Evolutionary conservation across 2,329 filamentous ascomycete genomes (phyloP), one percentile per base, ranked within the genome.

Genomic region (Ilyonectria sp.): DNA sequence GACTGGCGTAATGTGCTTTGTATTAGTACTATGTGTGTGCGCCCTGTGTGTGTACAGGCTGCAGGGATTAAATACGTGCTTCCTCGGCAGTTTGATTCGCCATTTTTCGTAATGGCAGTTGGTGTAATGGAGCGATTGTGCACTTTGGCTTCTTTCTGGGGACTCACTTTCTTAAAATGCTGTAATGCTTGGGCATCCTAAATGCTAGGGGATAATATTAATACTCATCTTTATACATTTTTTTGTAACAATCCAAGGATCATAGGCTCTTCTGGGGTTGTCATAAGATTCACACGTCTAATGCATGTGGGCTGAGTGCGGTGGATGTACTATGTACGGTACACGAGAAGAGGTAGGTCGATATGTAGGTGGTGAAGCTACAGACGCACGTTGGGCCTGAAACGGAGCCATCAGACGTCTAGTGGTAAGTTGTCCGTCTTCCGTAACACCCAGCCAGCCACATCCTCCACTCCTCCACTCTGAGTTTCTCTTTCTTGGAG

Each of bases 311-410:
- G 31, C 26, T 33, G 31, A 33, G 21, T 21, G 15, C 44, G 23
- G 6, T 9, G 44, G 13, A 26, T 19, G 43, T 46, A 46, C 43
- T 7, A 26, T 19, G 43, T 46, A 46, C 43, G 46, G 15, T 49
- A 7, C 10, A 26, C 46, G 13, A 11, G 10, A 21, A 35, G 49
- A 35, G 33, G 49, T 33, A 33, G 31, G 31, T 33, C 8, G 31
- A 9, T 33, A 11, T 9, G 31, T 10, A 33, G 31, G 31, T 33
- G 31, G 31, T 49, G 19, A 59, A 44, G 43, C 40, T 17, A 43
- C 49, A 53, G 3, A 53, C 31, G 62, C 62, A 65, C 43, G 62
- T 55, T 31, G 49, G 57, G 49, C 57, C 50, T 63, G 62, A 65
- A 65, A 60, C 43, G 62, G 62, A 60, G 37, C 50, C 49, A 54